Evolutionary conservation across 768 basidiomycete genomes (phyloP).

Genomic region (Lenzites betulinus): DNA sequence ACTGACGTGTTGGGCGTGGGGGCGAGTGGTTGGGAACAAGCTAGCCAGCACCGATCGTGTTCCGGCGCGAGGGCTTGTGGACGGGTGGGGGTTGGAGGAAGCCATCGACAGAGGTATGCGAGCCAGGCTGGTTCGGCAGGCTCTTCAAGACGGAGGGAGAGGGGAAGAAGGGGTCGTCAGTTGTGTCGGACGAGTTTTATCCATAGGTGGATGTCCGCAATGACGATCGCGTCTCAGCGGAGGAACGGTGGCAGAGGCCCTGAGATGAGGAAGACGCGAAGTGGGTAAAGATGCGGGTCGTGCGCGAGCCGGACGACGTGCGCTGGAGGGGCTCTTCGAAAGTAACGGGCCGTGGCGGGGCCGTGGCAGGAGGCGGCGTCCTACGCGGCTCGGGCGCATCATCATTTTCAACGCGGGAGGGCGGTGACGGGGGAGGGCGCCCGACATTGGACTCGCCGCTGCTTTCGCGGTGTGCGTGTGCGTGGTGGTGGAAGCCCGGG

Average conservation of each 20-base stretch:
- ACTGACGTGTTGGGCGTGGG: conserved; percentile 22
- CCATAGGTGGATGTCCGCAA: conserved; percentile 34
- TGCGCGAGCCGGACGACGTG: conserved; percentile 35
- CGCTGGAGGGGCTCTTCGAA: conserved; percentile 39
- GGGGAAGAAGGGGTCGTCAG: conserved; percentile 28
- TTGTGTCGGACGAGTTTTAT: conserved; percentile 25
- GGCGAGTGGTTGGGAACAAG: conserved; percentile 14
- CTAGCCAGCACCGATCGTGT: conserved; percentile 63
- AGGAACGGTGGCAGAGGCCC: conserved; percentile 46
- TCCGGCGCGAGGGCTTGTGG: conserved; percentile 54
- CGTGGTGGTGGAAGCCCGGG: conserved; percentile 6
- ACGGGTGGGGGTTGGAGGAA: conserved; percentile 54
- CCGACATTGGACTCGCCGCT: conserved; percentile 38
- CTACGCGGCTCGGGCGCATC: conserved; percentile 7
- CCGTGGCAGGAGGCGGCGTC: background rate
- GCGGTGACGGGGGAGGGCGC: conserved; percentile 61
- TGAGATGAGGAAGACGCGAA: conserved; percentile 23
- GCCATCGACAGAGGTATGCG: conserved; percentile 41
- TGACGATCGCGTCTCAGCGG: conserved; percentile 51
- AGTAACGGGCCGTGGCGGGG: conserved; percentile 29
- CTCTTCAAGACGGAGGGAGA: conserved; percentile 22
- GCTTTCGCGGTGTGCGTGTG: conserved; percentile 1
- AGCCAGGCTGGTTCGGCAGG: conserved; percentile 20
- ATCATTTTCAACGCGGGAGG: conserved; percentile 40
- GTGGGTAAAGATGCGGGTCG: conserved; percentile 25